Evolutionary conservation across 2,329 filamentous ascomycete species (phyloP).

Genomic region (Botrytis aclada): DNA sequence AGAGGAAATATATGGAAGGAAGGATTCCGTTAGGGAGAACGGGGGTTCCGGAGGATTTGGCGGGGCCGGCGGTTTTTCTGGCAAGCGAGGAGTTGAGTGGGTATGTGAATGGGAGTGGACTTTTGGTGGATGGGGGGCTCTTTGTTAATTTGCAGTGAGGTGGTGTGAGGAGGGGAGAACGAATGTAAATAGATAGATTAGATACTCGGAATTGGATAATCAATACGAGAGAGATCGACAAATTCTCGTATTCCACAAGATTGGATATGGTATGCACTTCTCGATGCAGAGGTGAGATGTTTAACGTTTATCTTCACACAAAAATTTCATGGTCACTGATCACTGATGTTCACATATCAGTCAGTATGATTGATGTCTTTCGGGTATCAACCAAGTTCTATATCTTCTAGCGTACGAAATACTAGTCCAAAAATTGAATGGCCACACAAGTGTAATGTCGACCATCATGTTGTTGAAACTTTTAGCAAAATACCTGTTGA

Average conservation of each 20-base stretch:
- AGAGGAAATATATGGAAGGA: constrained; percentile 75
- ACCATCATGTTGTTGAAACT: not conserved
- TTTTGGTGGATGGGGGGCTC: constrained; percentile 82
- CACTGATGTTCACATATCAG: too few species aligned
- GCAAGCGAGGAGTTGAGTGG: constrained; percentile 74
- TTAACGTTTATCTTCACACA: too few species aligned
- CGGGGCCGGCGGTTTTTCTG: constrained; percentile 81
- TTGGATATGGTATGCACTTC: not conserved
- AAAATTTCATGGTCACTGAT: too few species aligned
- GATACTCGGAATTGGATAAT: not conserved
- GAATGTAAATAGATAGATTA: not conserved
- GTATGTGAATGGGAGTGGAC: constrained; percentile 78
- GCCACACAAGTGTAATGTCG: too few species aligned
- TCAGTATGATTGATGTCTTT: too few species aligned
- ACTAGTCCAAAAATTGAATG: too few species aligned
- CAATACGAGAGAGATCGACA: not conserved
- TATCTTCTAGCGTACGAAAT: too few species aligned
- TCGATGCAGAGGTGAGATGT: not conserved
- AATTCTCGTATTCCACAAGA: not conserved
- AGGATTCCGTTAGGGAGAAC: constrained; percentile 75
- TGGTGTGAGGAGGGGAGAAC: too few species aligned
- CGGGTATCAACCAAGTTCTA: too few species aligned
- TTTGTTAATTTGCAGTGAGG: constrained; percentile 81
- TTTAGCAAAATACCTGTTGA: not conserved
- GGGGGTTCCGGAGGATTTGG: constrained; percentile 71